Evolutionary conservation across 805 yeast species (phyloP).

Genomic region (Kurtzmaniella cleridarum): DNA sequence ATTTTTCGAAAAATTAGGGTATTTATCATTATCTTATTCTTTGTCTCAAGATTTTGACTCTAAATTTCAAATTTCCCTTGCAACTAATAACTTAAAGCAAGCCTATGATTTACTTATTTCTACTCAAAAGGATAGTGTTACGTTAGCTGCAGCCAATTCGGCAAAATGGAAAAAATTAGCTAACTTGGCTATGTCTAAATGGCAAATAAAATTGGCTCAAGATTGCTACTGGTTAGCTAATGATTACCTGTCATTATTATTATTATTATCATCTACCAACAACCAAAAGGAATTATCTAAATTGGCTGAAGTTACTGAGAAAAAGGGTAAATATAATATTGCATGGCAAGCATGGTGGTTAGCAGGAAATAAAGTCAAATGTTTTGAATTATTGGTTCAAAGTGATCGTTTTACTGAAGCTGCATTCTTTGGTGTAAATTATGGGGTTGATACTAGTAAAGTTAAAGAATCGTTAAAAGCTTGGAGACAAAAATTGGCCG

Average conservation of each 20-base stretch:
- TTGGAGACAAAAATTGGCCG: slow-evolving; percentile 63
- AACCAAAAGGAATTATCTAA: slow-evolving; percentile 52
- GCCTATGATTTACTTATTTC: slow-evolving; percentile 52
- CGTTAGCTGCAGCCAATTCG: slow-evolving; percentile 29
- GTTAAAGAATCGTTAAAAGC: slow-evolving; percentile 42
- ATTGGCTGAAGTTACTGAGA: slow-evolving; percentile 63
- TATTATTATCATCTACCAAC: slow-evolving; percentile 78
- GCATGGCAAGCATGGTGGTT: slow-evolving; percentile 93
- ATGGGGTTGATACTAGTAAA: slow-evolving; percentile 41
- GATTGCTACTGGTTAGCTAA: slow-evolving; percentile 72
- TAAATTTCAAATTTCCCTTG: slow-evolving; percentile 82
- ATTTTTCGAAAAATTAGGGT: slow-evolving; percentile 91
- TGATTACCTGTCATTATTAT: slow-evolving; percentile 76
- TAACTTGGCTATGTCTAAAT: slow-evolving; percentile 71
- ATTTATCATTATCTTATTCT: slow-evolving; percentile 73
- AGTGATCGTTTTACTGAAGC: slow-evolving; percentile 81
- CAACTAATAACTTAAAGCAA: slow-evolving; percentile 62
- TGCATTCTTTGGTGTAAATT: slow-evolving; percentile 70
- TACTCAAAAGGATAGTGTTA: slow-evolving; percentile 42
- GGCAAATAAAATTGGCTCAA: slow-evolving; percentile 78
- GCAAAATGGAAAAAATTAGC: slow-evolving; percentile 88
- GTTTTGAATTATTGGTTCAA: slow-evolving; percentile 59
- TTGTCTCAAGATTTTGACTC: slow-evolving; percentile 87
- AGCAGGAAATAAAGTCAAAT: slow-evolving; percentile 61
- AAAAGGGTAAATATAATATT: slow-evolving; percentile 76